phyloP scores from a whole-genome alignment of 257 asterid species.

The Solanum sejunctum region DNA sequence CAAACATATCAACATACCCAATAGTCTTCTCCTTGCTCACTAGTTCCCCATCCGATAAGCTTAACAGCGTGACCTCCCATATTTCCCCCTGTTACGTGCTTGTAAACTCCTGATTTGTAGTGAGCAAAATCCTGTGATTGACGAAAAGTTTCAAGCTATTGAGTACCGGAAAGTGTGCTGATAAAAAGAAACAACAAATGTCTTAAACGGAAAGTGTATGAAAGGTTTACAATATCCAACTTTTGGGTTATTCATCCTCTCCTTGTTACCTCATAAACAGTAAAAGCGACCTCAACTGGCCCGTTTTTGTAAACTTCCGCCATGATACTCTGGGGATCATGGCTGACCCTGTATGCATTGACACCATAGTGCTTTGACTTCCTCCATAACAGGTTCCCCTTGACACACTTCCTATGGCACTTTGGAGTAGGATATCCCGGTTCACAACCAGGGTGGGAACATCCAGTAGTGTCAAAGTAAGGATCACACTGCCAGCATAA shows the following conservation, averaged over 20 bases:
- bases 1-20: conserved; percentile 41
- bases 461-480: conserved; percentile 78
- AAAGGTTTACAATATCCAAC: neutral
- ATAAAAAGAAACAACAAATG: neutral
- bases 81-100: conserved; percentile 46
- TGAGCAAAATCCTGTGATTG: conserved; percentile 76
- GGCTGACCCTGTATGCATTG: conserved; percentile 39
- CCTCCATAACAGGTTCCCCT: conserved; percentile 54
- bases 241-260: neutral
- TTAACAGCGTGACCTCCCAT: conserved; percentile 95
- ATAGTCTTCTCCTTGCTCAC: conserved; percentile 72
- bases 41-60: conserved; percentile 93
- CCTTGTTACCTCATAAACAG: conserved; percentile 68
- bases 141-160: neutral
- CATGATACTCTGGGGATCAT: conserved; percentile 79
- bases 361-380: conserved; percentile 60
- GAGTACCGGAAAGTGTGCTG: neutral
- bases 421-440: conserved; percentile 77
- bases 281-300: conserved; percentile 89
- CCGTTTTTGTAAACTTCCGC: conserved; percentile 73
- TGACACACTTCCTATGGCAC: conserved; percentile 56
- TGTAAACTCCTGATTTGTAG: conserved; percentile 89
- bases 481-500: conserved; percentile 77
- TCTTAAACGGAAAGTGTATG: neutral
- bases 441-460: conserved; percentile 96